These are phyloP conservation scores for Aspergillus sclerotiicarbonarius DNA, from an alignment of 495 filamentous ascomycete genomes.

Conservation along the genomic window DNA sequence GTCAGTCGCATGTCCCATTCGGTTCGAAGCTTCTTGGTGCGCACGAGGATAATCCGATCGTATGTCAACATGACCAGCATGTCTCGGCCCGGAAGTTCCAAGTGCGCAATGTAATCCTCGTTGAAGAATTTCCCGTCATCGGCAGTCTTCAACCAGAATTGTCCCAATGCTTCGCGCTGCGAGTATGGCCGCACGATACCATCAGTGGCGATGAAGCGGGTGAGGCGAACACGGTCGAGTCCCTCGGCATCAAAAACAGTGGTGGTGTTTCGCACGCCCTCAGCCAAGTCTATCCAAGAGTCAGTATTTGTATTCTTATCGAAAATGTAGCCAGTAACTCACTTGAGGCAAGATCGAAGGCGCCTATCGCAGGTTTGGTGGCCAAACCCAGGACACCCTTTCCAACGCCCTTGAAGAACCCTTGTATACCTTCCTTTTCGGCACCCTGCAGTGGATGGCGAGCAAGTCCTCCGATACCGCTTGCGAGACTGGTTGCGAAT, in stretches of 20 bases:
- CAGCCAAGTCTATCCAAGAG: conserved; percentile 63
- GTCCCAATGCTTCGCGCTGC: conserved; percentile 92
- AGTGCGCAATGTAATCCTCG: conserved; percentile 94
- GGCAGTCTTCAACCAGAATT: conserved; percentile 97
- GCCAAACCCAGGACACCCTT: conserved; percentile 90
- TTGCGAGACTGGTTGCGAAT: conserved; percentile 86
- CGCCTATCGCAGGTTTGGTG: conserved; percentile 94
- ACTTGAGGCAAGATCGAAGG: conserved; percentile 92
- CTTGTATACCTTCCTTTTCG: conserved; percentile 88
- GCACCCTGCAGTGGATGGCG: conserved; percentile 92
- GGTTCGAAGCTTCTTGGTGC: conserved; percentile 74
- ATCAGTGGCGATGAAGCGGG: conserved; percentile 86
- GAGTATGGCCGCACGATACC: conserved; percentile 94
- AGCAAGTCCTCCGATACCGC: conserved; percentile 88
- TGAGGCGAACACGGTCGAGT: conserved; percentile 87
- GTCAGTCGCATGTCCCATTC: conserved; percentile 97
- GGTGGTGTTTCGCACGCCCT: conserved; percentile 97
- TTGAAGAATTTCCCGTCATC: conserved; percentile 97
- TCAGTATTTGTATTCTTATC: conserved; percentile 20
- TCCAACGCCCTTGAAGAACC: conserved; percentile 96
- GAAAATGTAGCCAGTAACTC: conserved; percentile 16
- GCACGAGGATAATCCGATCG: conserved; percentile 83
- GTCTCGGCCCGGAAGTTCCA: conserved; percentile 86
- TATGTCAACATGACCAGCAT: conserved; percentile 96
- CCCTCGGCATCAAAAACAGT: conserved; percentile 96